Conservation (phyloP, 352 stramenopile species). For the Pythium pyrilobum region DNA sequence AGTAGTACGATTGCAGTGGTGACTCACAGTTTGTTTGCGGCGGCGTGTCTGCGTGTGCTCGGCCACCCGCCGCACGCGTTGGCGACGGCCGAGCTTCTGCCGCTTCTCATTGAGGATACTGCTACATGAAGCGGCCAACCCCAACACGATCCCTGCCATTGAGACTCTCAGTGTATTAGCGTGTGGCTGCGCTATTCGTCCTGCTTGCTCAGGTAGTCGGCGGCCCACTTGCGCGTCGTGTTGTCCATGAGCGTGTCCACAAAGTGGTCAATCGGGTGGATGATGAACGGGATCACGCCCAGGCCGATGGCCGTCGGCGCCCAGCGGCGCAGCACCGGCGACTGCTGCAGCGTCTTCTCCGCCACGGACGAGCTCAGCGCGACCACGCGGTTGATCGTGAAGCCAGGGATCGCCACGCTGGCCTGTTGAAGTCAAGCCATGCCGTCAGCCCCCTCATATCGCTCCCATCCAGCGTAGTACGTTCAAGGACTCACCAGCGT, state of each 20-base stretch:
- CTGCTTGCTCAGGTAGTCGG: slow-evolving; percentile 21
- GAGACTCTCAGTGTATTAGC: no score
- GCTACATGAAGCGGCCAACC: no score
- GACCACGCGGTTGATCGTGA: slow-evolving; percentile 82
- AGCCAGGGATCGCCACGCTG: slow-evolving; percentile 77
- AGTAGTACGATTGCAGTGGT: no score
- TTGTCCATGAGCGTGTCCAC: slow-evolving; percentile 55
- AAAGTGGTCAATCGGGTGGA: slow-evolving; percentile 79
- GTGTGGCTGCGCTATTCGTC: no score
- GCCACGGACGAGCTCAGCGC: slow-evolving; percentile 31
- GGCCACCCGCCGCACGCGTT: neutral
- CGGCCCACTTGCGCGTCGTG: slow-evolving; percentile 44
- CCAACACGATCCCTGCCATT: neutral
- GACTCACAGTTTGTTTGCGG: no score
- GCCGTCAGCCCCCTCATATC: neutral
- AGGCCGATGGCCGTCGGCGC: slow-evolving; percentile 73
- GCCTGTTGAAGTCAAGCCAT: slow-evolving; percentile 24
- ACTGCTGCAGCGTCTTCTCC: slow-evolving; percentile 34
- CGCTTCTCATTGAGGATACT: neutral
- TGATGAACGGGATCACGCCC: slow-evolving; percentile 81
- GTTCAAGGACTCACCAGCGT: slow-evolving; percentile 25
- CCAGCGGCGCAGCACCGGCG: slow-evolving; percentile 44
- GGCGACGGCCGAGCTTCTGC: neutral
- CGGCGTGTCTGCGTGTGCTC: no score
- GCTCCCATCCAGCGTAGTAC: neutral